Evolutionary conservation across 2,329 filamentous ascomycete species (phyloP), one percentile per base, ranked within the genome.

Genomic region (Cytospora chrysosperma): DNA sequence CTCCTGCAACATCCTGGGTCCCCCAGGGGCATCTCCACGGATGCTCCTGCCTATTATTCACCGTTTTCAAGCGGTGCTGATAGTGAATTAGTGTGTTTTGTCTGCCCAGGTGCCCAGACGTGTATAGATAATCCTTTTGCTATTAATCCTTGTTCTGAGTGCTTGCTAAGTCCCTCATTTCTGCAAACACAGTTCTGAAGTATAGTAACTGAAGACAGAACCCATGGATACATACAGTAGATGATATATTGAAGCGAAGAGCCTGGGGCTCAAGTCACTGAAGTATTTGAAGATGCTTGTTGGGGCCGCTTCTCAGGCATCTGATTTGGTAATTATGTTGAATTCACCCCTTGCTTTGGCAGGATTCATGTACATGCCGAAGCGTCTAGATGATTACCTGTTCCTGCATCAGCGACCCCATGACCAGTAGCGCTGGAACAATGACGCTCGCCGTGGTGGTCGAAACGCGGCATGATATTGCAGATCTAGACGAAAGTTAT

Each of bases 251-350:
- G 70, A 69, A 61, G 68, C 68, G 24, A 71, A 69, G 59, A 67
- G 37, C 24, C 61, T 67, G 17, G 70, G 69, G 17, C 67, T 72
- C 21, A 50, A 65, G 49, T 70, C 70, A 13, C 69, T 71, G 24
- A 67, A 70, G 43, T 71, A 66, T 51, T 32, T 72, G n/a, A 70
- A 68, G 32, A 34, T 69, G 54, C 67, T 72, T 51, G 57, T 70
- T 27, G 67, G 67, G 10, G 67, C 63, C 58, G 69, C 70, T 52
- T 60, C 68, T 37, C 68, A 70, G 61, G 68, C 67, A 3, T 50
- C 69, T 47, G 32, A 1, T 62, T 70, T 27, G 69, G n/a, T n/a
- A n/a, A n/a, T n/a, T 71, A 66, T 47, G 69, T 64, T 43, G 8
- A 21, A 37, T 24, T 10, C 1, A 6, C 26, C 2, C n/a, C 15